Conservation (phyloP, 2,329 filamentous ascomycete species). For the Arthrobotrys megalospora region DNA sequence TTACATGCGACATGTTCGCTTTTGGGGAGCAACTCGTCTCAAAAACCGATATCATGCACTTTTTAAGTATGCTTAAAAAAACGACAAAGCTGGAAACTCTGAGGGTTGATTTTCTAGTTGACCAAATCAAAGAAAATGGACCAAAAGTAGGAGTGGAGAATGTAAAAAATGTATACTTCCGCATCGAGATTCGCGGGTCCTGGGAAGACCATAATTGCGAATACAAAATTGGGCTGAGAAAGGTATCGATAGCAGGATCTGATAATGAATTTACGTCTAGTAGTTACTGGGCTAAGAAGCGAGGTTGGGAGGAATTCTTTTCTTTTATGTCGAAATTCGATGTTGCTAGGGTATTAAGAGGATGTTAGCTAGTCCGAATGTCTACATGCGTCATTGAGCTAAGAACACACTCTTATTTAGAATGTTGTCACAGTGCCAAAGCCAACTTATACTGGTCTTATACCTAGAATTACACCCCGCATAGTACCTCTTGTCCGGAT, state of each 20-base stretch:
- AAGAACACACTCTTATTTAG: no score
- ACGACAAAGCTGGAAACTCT: conserved; percentile 22
- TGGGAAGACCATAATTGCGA: conserved; percentile 31
- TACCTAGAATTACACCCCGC: no score
- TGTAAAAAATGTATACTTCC: conserved; percentile 26
- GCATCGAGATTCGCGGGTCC: conserved; percentile 22
- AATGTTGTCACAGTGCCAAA: no score
- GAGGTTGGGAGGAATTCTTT: conserved; percentile 48
- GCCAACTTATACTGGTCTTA: no score
- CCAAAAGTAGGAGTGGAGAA: neutral
- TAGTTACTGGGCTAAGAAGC: conserved; percentile 33
- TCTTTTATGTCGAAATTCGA: conserved; percentile 16
- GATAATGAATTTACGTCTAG: conserved; percentile 12
- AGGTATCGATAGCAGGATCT: conserved; percentile 20
- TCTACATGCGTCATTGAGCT: no score
- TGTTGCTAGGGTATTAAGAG: neutral
- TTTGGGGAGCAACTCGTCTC: conserved; percentile 20
- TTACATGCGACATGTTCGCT: conserved; percentile 46
- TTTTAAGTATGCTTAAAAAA: conserved; percentile 24
- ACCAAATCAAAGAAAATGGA: neutral
- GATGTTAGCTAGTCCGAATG: neutral
- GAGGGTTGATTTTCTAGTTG: conserved; percentile 39
- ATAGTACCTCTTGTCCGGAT: no score
- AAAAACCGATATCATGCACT: conserved; percentile 38
- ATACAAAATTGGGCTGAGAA: conserved; percentile 40